phyloP scores from a whole-genome alignment of 768 basidiomycete genomes.

The Tylopilus vinaceipallidus region DNA sequence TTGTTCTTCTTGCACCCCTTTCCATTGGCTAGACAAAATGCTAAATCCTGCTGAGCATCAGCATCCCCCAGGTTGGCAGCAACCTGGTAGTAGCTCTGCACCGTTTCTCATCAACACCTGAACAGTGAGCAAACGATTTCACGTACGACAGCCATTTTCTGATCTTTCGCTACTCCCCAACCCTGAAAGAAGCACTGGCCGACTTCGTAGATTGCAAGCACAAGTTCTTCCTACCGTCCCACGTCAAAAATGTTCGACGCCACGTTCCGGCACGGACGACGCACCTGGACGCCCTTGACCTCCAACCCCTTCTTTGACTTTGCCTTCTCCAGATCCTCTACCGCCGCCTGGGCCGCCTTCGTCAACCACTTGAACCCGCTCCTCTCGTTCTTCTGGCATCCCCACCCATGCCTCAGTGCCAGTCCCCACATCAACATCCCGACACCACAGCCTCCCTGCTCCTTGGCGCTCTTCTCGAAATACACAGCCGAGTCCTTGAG shows the following conservation, averaged over 20 bases:
- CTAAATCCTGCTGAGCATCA: conserved; percentile 86
- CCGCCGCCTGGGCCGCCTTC: conserved; percentile 77
- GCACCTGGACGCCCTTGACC: conserved; percentile 51
- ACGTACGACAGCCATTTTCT: conserved; percentile 85
- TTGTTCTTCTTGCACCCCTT: conserved; percentile 88
- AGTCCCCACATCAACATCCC: conserved; percentile 95
- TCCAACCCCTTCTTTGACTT: conserved; percentile 54
- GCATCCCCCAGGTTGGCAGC: conserved; percentile 83
- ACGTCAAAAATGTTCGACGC: neutral
- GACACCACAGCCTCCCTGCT: conserved; percentile 76
- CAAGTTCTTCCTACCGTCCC: conserved; percentile 61
- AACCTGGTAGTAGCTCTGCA: conserved; percentile 77
- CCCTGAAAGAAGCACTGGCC: conserved; percentile 92
- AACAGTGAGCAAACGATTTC: neutral
- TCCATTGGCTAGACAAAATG: conserved; percentile 81
- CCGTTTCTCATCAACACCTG: conserved; percentile 1
- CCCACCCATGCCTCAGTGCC: conserved; percentile 86
- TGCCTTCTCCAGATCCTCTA: conserved; percentile 69
- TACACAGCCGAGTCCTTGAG: conserved; percentile 64
- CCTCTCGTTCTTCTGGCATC: conserved; percentile 75
- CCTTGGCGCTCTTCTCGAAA: conserved; percentile 75
- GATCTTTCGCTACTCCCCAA: conserved; percentile 85
- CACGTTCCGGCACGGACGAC: conserved; percentile 3
- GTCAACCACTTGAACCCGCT: conserved; percentile 80
- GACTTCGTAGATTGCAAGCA: conserved; percentile 88